A percentile compares a stretch with the other conserved stretches of the same genome.
These are phyloP conservation scores for Cytospora schulzeri DNA, from an alignment of 2,329 filamentous ascomycete species.

Conservation along the genomic window DNA sequence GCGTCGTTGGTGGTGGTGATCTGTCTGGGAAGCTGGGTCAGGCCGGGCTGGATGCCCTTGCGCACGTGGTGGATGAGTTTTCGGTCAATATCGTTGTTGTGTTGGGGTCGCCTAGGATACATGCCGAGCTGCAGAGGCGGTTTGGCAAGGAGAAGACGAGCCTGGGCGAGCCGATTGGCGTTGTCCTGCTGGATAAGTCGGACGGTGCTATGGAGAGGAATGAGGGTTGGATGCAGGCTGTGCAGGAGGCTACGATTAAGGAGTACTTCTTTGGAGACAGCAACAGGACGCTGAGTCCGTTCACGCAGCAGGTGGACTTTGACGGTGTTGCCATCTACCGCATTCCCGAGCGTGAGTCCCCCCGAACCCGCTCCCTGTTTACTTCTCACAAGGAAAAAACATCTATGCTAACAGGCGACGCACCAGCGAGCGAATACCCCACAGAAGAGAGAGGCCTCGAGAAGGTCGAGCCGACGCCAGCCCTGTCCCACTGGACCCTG, in stretches of 20 bases:
- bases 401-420: constrained; percentile 12
- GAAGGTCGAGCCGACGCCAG: constrained; percentile 64
- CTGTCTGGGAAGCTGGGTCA: constrained; percentile 56
- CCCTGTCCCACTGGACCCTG: constrained; percentile 79
- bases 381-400: not conserved
- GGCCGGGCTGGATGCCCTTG: constrained; percentile 73
- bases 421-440: constrained; percentile 35
- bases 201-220: constrained; percentile 82
- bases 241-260: constrained; percentile 76
- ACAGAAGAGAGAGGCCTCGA: constrained; percentile 52
- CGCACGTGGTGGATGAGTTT: constrained; percentile 69
- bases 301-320: constrained; percentile 83
- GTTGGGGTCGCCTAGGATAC: constrained; percentile 75
- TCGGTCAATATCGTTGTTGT: constrained; percentile 80
- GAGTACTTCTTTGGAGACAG: constrained; percentile 93
- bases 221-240: constrained; percentile 70
- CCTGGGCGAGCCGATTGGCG: constrained; percentile 68
- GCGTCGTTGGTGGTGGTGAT: constrained; percentile 66
- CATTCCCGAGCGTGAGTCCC: constrained; percentile 59
- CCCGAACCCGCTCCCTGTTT: constrained; percentile 12
- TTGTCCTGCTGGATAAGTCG: constrained; percentile 81
- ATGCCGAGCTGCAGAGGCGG: constrained; percentile 71
- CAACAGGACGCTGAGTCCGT: constrained; percentile 77
- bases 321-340: constrained; percentile 73
- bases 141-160: constrained; percentile 61